phyloP scores from a whole-genome alignment of 2,329 filamentous ascomycete genomes.

The Colletotrichum noveboracense region DNA sequence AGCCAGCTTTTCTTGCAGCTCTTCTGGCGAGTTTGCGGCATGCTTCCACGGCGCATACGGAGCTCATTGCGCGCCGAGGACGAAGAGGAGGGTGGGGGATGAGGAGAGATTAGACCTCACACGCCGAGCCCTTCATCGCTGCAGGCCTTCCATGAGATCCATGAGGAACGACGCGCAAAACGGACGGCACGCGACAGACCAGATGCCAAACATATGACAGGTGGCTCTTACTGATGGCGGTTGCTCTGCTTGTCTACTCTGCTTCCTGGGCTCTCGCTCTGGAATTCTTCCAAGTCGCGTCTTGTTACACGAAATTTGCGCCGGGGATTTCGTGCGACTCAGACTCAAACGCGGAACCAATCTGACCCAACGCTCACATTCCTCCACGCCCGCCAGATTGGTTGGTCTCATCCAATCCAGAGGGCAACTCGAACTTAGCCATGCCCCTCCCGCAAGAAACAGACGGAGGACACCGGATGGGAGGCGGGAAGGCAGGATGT shows the following conservation, averaged over 20 bases:
- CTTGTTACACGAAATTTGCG: background rate
- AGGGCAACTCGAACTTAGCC: background rate
- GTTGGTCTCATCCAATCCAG: conserved; percentile 6
- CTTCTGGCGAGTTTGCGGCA: background rate
- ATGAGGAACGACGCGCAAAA: background rate
- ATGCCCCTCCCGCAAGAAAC: background rate
- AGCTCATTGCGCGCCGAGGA: conserved; percentile 1
- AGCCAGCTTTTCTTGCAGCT: background rate
- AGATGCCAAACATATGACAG: background rate
- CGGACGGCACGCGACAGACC: background rate
- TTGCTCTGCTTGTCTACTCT: background rate
- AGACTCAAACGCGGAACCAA: background rate
- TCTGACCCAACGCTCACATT: background rate
- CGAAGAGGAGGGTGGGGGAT: background rate
- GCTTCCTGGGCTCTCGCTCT: background rate
- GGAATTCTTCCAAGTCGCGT: background rate
- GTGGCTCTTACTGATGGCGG: background rate
- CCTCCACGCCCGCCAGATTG: background rate
- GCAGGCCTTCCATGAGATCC: background rate
- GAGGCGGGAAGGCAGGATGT: conserved; percentile 1
- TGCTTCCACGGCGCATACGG: background rate
- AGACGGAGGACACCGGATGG: conserved; percentile 15
- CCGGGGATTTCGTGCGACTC: background rate
- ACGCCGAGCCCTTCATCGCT: background rate
- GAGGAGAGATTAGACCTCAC: background rate